Base-by-base conservation (phyloP, 176 grass and related monocot genomes). In the Panicum miliaceum region DNA sequence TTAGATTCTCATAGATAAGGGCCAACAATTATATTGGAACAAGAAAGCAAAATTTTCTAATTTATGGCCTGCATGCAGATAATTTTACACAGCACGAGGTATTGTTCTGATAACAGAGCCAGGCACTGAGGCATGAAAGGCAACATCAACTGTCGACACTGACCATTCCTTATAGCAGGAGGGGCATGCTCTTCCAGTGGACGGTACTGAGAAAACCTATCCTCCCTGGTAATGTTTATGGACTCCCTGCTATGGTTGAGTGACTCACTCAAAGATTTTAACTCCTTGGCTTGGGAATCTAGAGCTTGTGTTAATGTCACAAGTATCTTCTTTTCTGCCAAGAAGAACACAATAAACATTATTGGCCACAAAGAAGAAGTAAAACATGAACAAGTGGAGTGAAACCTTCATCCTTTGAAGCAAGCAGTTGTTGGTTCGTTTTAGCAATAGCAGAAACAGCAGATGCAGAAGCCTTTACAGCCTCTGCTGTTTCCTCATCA, bases 231-330 rank as follows among this genome's bases (percentile, higher is more conserved):
- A 64, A 91, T 91, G 81, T 88, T 84, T 46, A 91, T 87, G 43
- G 90, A 58, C 14, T 69, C 87, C 87, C 86, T 92, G 76, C 46
- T 89, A 76, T 90, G 90, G 69, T 32, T 85, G 40, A 98, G n/a
- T 45, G 92, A 82, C 53, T 93, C 91, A 2, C 87, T 85, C 83
- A 98, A 81, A 3, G 84, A 91, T 80, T 98, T 95, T 42, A 98
- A 77, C 84, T 92, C 89, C 25, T 93, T 98, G 43, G 94, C 92
- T 92, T 98, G 95, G 42, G 90, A 90, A 84, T 95, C 92, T 60
- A 98, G 87, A 3, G 91, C 91, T 67, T 80, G 90, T 61, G 92
- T 95, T 40, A 98, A 90, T 15, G 86, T 86, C 80, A 90, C 87
- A 20, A 98, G 82, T 91, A 98, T 84, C 84, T 92, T 95, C 78